Evolutionary conservation across 106 monocot genomes (phyloP), one percentile per base, ranked within the genome.

Genomic region (Narthecium ossifragum): DNA sequence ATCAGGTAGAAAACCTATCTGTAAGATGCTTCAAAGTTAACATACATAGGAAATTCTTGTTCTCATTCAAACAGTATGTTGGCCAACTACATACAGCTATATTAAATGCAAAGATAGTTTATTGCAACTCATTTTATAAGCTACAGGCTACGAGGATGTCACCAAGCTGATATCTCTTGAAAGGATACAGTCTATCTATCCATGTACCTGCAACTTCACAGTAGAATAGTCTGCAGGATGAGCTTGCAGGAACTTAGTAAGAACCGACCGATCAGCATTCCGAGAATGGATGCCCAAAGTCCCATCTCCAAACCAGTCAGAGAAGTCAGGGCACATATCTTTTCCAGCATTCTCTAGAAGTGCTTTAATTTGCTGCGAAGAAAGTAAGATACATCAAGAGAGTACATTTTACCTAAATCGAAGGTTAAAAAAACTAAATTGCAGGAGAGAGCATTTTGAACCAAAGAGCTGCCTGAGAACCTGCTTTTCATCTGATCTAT

Each of bases 401-500:
- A 1, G 34, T 29, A 26, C 7, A n/a, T n/a, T n/a, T n/a, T n/a
- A n/a, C n/a, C n/a, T n/a, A 47, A 21, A 51, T 0, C 2, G 5
- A 29, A 25, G 25, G 24, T 45, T 30, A 30, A 1, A 6, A 20
- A 34, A 30, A 63, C 11, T 39, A 14, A 49, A 18, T 27, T n/a
- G 39, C 38, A 51, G 9, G 31, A 34, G 38, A 22, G 53, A 51
- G 41, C 46, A 36, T 9, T 2, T 45, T 22, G 31, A 26, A 52
- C n/a, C 24, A 41, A 25, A 55, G 24, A 17, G 8, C n/a, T 39
- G 33, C 40, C 37, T n/a, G 5, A 8, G 15, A 7, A 90, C 96
- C 84, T 91, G 75, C 34, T 90, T 84, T 57, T 98, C 96, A 67
- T 84, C 90, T 31, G 77, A 81, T 49, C 96, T 78, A 57, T 98